These are phyloP conservation scores for Hypoxylon fuscum DNA, from an alignment of 495 filamentous ascomycete species.

Conservation along the genomic window DNA sequence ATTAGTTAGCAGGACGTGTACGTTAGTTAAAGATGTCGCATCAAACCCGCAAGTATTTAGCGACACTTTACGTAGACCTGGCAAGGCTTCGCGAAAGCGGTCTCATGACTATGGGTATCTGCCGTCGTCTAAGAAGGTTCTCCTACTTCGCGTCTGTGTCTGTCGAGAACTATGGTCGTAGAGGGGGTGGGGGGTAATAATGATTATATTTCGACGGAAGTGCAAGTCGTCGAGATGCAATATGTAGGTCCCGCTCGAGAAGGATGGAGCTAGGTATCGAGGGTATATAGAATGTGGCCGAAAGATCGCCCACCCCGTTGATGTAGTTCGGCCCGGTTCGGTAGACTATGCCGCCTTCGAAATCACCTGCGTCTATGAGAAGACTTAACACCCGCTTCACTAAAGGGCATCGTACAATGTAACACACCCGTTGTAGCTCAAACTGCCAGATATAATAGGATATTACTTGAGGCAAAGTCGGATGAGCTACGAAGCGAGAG, in stretches of 20 bases:
- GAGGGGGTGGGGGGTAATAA: neutral
- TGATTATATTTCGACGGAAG: neutral
- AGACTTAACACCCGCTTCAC: conserved; percentile 24
- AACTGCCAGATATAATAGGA: conserved; percentile 10
- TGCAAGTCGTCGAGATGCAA: neutral
- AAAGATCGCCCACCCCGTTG: conserved; percentile 4
- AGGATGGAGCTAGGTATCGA: conserved; percentile 1
- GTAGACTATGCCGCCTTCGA: conserved; percentile 15
- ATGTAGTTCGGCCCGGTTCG: conserved; percentile 3
- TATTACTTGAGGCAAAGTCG: conserved; percentile 16
- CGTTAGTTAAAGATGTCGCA: conserved; percentile 10
- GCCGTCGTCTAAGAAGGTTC: neutral
- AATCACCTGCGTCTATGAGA: conserved; percentile 16
- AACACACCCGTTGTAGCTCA: conserved; percentile 25
- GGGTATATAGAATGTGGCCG: neutral
- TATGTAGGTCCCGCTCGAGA: conserved; percentile 4
- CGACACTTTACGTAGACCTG: conserved; percentile 16
- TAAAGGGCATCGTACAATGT: conserved; percentile 22
- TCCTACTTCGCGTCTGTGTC: conserved; percentile 5
- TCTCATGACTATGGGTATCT: conserved; percentile 30
- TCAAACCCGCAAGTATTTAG: conserved; percentile 18
- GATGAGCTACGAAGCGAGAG: conserved; percentile 20
- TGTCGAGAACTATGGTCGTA: conserved; percentile 5
- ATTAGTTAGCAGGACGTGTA: conserved; percentile 5
- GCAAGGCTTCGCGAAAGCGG: conserved; percentile 10